A percentile compares a stretch with the other conserved stretches of the same genome.
phyloP scores from a whole-genome alignment of 2,329 filamentous ascomycete species.

The Zymoseptoria ardabiliae region DNA sequence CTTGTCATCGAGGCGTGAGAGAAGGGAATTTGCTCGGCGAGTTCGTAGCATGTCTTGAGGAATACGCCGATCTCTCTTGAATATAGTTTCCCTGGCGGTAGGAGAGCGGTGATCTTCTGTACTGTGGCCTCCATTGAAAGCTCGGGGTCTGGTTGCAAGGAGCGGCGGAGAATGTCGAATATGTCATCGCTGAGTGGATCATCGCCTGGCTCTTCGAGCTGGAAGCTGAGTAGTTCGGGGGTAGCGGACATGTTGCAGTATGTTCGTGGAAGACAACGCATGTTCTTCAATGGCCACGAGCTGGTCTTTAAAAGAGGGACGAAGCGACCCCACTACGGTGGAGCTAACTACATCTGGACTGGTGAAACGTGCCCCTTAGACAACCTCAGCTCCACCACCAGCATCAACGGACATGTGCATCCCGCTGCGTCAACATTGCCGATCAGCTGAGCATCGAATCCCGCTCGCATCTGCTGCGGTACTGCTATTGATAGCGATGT shows the following conservation, averaged over 20 bases:
- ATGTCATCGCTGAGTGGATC: not conserved
- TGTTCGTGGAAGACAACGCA: too few species aligned
- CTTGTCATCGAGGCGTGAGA: slow-evolving; percentile 1
- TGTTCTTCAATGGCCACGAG: too few species aligned
- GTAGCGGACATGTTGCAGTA: not conserved
- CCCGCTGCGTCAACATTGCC: too few species aligned
- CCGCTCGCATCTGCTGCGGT: too few species aligned
- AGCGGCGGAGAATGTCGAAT: not conserved
- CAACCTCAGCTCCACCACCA: too few species aligned
- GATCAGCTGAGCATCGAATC: too few species aligned
- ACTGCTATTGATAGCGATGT: too few species aligned
- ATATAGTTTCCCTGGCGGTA: not conserved
- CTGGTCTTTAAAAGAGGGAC: too few species aligned
- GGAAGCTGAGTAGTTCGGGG: not conserved
- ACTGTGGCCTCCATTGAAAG: not conserved
- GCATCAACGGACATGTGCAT: too few species aligned
- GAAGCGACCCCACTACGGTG: too few species aligned
- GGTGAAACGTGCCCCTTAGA: too few species aligned
- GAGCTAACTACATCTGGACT: too few species aligned
- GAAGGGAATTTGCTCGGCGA: slow-evolving; percentile 3
- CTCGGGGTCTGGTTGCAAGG: slow-evolving; percentile 3
- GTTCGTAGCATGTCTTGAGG: slow-evolving; percentile 3
- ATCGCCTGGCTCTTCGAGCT: slow-evolving; percentile 3
- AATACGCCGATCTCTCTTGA: not conserved
- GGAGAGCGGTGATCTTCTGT: not conserved